Evolutionary conservation across 805 yeast genomes (phyloP).

Genomic region (Candida succiphila): DNA sequence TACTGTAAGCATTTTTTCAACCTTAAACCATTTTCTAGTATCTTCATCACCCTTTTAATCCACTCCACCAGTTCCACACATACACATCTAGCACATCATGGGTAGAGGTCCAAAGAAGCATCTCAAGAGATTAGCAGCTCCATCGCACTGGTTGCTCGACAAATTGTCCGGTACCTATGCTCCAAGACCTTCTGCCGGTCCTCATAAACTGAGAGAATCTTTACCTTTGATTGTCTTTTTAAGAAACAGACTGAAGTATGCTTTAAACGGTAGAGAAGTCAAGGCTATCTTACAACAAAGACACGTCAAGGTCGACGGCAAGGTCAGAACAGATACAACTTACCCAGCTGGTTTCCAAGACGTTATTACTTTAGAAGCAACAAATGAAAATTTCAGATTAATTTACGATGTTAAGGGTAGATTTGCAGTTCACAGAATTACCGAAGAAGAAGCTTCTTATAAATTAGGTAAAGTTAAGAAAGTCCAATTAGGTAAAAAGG

Average conservation of each 20-base stretch:
- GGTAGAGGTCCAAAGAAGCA: conserved; percentile 69
- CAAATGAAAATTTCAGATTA: conserved; percentile 99
- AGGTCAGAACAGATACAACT: conserved; percentile 98
- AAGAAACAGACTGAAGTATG: conserved; percentile 98
- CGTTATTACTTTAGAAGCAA: conserved; percentile 93
- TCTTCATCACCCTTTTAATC: not conserved
- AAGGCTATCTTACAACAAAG: conserved; percentile 97
- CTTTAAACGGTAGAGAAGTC: conserved; percentile 97
- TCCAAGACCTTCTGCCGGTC: conserved; percentile 99
- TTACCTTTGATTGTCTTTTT: conserved; percentile 94
- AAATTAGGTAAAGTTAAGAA: conserved; percentile 97
- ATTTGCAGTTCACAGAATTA: conserved; percentile 98
- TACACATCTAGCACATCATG: not conserved
- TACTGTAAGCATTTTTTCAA: no score
- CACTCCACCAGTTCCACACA: not conserved
- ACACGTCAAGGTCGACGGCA: conserved; percentile 97
- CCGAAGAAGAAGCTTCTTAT: conserved; percentile 97
- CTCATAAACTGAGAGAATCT: conserved; percentile 98
- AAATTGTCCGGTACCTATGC: conserved; percentile 99
- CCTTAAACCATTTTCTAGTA: no score
- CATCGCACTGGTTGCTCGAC: conserved; percentile 99
- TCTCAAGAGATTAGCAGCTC: conserved; percentile 99
- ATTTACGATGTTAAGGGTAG: conserved; percentile 98
- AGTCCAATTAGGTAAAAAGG: conserved; percentile 97
- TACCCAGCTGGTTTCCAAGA: conserved; percentile 99